Percentiles rank a stretch among this genome's conserved stretches.
Conservation (phyloP, 2,329 filamentous ascomycete species). For the Exutisphaerella laricina region DNA sequence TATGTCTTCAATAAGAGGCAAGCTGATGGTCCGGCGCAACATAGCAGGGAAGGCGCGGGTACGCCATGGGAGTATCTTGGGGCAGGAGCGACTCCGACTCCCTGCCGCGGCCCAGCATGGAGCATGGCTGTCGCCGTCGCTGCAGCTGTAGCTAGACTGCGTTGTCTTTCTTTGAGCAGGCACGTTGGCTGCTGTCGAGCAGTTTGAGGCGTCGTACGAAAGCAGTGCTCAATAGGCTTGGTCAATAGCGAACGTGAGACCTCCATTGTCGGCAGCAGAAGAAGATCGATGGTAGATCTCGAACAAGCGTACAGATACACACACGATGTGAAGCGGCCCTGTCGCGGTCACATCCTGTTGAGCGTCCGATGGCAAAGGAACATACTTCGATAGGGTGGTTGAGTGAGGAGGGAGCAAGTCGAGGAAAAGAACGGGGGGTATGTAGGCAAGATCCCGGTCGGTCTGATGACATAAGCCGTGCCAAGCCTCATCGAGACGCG, state of each 20-base stretch:
- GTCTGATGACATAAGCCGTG: no score
- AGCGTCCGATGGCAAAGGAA: no score
- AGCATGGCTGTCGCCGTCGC: neutral
- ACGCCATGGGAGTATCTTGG: neutral
- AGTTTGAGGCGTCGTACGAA: conserved; percentile 16
- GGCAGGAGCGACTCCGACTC: neutral
- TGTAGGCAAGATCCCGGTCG: no score
- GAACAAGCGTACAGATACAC: no score
- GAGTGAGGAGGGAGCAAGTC: no score
- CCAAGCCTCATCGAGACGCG: no score
- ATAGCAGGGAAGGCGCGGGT: conserved; percentile 6
- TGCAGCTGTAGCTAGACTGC: conserved; percentile 11
- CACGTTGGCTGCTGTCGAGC: conserved; percentile 10
- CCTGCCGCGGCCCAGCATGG: neutral
- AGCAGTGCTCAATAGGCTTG: conserved; percentile 29
- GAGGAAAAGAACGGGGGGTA: no score
- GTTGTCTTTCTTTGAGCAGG: conserved; percentile 16
- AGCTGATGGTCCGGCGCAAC: conserved; percentile 6
- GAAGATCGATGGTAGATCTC: no score
- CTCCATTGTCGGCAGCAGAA: conserved; percentile 10
- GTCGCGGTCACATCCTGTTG: no score
- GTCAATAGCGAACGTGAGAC: conserved; percentile 21
- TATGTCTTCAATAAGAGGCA: conserved; percentile 24
- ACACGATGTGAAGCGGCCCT: no score
- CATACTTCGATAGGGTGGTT: no score